Evolutionary conservation across 768 basidiomycete species (phyloP), one percentile per base, ranked within the genome.

Genomic region (Amanita molliuscula): DNA sequence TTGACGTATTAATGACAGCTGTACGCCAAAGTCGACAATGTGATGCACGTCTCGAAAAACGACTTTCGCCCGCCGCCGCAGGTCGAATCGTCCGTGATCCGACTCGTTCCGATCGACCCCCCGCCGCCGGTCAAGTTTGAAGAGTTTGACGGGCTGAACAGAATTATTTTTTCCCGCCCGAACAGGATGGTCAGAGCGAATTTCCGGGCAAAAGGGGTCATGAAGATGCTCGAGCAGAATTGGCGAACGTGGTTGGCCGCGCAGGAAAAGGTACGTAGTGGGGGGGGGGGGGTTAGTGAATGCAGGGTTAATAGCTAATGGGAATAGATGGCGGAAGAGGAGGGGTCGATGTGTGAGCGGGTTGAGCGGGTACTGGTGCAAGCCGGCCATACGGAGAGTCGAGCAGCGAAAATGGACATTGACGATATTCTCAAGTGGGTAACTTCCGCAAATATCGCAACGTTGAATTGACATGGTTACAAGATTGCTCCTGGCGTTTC

Each of bases 41-140:
- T 97, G 53, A 92, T 97, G 81, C 88, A 94, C 59, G 95, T 99
- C 38, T 84, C 84, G n/a, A 85, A 88, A 60, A 95, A 94, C 63
- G 94, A 95, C 67, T 99, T 99, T 72, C 75, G 95, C 21, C 96
- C 96, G 0, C 85, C 96, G 16, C 96, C 96, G 0, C 78, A 88
- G 64, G 96, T 99, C 35, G 96, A 98, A 66, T 88, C 84, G 23
- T 84, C 81, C 18, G 96, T 99, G 54, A 82, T 99, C 33, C 81
- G 96, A 47, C 73, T 99, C 52, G 88, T 82, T 4, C 96, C 95
- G 2, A 73, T 86, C 43, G 92, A 98, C 61, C 96, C 96, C 3
- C 96, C 96, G 0, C 96, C 96, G 1, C 92, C 93, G 0, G 79
- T 99, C 53, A 82, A 82, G 62, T 99, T 98, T 56, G 94, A 94